Evolutionary conservation across 2,329 filamentous ascomycete species (phyloP).

Genomic region (Pezicula radicicola): DNA sequence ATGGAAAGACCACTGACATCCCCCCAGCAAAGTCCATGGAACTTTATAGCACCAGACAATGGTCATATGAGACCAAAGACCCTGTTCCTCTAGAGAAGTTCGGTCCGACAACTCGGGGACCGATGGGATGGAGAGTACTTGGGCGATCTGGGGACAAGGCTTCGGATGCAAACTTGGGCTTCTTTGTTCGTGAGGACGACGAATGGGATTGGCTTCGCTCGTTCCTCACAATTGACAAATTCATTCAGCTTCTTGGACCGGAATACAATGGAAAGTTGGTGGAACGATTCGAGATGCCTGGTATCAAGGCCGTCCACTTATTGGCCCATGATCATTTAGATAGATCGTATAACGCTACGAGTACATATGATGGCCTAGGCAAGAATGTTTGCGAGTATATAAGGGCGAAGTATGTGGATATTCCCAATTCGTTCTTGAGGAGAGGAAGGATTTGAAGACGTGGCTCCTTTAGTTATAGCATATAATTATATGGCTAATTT

Average conservation of each 20-base stretch:
- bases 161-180: conserved; percentile 33
- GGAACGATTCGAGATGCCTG: conserved; percentile 20
- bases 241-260: conserved; percentile 20
- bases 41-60: conserved; percentile 6
- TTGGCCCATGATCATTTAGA: conserved; percentile 26
- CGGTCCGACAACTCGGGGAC: conserved; percentile 19
- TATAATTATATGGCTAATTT: too few species aligned
- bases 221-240: conserved; percentile 20
- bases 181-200: conserved; percentile 35
- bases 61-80: conserved; percentile 18
- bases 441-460: conserved; percentile 11
- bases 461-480: too few species aligned
- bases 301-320: conserved; percentile 19
- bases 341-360: conserved; percentile 17
- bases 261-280: conserved; percentile 26
- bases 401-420: conserved; percentile 15
- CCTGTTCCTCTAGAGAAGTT: conserved; percentile 18
- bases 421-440: conserved; percentile 14
- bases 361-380: conserved; percentile 17
- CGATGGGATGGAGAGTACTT: conserved; percentile 30
- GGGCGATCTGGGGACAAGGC: conserved; percentile 36
- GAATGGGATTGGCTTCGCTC: conserved; percentile 36
- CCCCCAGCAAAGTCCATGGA: conserved; percentile 9
- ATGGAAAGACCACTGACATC: conserved; percentile 10
- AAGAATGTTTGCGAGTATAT: conserved; percentile 18